A percentile compares a stretch with the other conserved stretches of the same genome.
These are phyloP conservation scores for Trypanosoma conorhini DNA, from an alignment of 208 protist species.

Conservation along the genomic window DNA sequence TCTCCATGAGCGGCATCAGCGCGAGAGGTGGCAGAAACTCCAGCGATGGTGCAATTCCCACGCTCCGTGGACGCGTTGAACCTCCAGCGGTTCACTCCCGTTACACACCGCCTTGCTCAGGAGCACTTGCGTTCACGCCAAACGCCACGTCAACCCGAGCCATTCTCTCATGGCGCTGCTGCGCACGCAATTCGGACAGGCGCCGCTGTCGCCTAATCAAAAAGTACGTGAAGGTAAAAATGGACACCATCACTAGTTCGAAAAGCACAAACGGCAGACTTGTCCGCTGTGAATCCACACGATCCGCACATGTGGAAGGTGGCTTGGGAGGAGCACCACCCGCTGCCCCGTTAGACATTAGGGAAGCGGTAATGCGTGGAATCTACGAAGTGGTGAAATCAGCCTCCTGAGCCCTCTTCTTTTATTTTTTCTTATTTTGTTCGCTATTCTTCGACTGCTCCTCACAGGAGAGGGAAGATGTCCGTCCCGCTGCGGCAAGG, in stretches of 20 bases:
- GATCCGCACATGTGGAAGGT: not conserved
- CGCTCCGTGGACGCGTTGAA: not conserved
- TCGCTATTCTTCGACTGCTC: not conserved
- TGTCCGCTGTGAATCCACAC: not conserved
- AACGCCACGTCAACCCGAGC: slow-evolving; percentile 44
- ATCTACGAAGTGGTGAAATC: not conserved
- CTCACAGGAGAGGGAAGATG: not conserved
- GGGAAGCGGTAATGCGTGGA: not conserved
- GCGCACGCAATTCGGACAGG: slow-evolving; percentile 39
- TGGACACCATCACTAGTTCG: slow-evolving; percentile 37
- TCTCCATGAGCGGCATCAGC: too few relatives aligned
- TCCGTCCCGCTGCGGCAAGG: not conserved
- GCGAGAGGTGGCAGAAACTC: not conserved
- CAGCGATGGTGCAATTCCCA: not conserved
- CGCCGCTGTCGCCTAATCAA: slow-evolving; percentile 38
- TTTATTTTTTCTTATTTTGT: slow-evolving; percentile 2
- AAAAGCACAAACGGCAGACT: slow-evolving; percentile 60
- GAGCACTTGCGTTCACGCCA: slow-evolving; percentile 1
- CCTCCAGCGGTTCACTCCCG: not conserved
- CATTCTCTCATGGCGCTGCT: slow-evolving; percentile 71
- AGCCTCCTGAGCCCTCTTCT: not conserved
- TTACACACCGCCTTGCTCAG: slow-evolving; percentile 5
- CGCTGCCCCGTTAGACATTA: not conserved
- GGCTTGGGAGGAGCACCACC: not conserved
- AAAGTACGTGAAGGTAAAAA: slow-evolving; percentile 43